Evolutionary conservation across 768 basidiomycete species (phyloP).

Genomic region (Kwoniella bestiolae): DNA sequence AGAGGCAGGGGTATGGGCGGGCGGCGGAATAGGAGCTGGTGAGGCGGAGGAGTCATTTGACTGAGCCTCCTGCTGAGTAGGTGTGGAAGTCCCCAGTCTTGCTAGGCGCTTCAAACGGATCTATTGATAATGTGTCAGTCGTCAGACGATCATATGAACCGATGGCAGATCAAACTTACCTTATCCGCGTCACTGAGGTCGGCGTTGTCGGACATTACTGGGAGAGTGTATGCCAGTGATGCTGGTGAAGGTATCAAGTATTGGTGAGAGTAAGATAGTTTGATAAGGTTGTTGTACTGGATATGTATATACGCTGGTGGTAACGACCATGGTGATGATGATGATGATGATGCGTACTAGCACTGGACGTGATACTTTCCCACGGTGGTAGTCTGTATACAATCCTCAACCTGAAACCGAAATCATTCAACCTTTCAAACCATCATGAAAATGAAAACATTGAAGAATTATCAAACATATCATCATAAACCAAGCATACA

Average conservation of each 20-base stretch:
- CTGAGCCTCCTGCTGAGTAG: conserved; percentile 37
- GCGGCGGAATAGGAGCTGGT: conserved; percentile 13
- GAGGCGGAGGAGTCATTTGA: conserved; percentile 40
- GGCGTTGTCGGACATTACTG: conserved; percentile 28
- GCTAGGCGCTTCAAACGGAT: conserved; percentile 91
- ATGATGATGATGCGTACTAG: background rate
- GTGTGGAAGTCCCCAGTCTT: conserved; percentile 63
- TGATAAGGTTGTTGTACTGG: background rate
- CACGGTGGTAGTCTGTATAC: conserved; percentile 12
- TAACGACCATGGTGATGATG: background rate
- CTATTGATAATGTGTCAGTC: conserved; percentile 60
- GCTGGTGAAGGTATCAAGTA: background rate
- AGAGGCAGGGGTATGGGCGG: conserved; percentile 20
- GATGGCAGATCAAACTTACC: conserved; percentile 25
- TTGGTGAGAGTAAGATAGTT: background rate
- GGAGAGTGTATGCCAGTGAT: too few relatives aligned
- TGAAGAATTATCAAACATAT: too few relatives aligned
- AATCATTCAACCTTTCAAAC: background rate
- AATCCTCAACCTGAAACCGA: background rate
- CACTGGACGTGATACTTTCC: conserved; percentile 10
- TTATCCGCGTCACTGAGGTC: conserved; percentile 47
- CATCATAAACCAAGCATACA: too few relatives aligned
- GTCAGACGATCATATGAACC: background rate
- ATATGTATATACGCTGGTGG: background rate
- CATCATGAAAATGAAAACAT: too few relatives aligned